phyloP scores from a whole-genome alignment of 2,329 filamentous ascomycete genomes.

The Verruconis gallopava region DNA sequence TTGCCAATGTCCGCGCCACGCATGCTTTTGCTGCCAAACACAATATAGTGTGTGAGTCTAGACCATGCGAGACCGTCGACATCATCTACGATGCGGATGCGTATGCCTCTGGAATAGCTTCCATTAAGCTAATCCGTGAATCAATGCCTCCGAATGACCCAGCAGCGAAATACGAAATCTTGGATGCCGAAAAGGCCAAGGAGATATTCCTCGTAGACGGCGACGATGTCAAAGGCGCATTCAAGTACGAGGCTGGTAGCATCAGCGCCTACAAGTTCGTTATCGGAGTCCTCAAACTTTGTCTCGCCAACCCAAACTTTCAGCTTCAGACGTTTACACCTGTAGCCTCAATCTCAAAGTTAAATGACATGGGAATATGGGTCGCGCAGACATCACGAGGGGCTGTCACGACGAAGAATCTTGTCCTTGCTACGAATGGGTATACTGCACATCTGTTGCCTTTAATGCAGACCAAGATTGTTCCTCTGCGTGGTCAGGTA shows the following conservation, averaged over 20 bases:
- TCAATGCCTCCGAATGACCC: conserved; percentile 31
- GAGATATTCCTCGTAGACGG: conserved; percentile 24
- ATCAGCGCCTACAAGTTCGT: conserved; percentile 81
- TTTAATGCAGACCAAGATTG: conserved; percentile 53
- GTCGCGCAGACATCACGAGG: conserved; percentile 54
- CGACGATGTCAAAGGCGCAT: conserved; percentile 40
- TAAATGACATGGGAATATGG: conserved; percentile 5
- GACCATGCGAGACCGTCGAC: conserved; percentile 42
- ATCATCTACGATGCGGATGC: conserved; percentile 38
- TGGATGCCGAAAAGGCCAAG: conserved; percentile 29
- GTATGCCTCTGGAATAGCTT: conserved; percentile 20
- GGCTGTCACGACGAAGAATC: conserved; percentile 44
- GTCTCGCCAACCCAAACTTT: conserved; percentile 38
- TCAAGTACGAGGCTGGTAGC: conserved; percentile 53
- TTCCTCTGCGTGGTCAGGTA: conserved; percentile 66
- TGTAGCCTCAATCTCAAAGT: conserved; percentile 23
- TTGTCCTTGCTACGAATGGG: conserved; percentile 71
- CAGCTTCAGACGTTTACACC: conserved; percentile 67
- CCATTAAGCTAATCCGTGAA: conserved; percentile 33
- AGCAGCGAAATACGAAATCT: conserved; percentile 33
- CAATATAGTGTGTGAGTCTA: conserved; percentile 33
- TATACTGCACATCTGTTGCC: conserved; percentile 70
- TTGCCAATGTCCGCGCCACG: conserved; percentile 37
- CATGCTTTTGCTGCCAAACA: conserved; percentile 40
- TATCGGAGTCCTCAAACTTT: conserved; percentile 50